Evolutionary conservation across 768 basidiomycete species (phyloP).

Genomic region (Lactifluus subvellereus): DNA sequence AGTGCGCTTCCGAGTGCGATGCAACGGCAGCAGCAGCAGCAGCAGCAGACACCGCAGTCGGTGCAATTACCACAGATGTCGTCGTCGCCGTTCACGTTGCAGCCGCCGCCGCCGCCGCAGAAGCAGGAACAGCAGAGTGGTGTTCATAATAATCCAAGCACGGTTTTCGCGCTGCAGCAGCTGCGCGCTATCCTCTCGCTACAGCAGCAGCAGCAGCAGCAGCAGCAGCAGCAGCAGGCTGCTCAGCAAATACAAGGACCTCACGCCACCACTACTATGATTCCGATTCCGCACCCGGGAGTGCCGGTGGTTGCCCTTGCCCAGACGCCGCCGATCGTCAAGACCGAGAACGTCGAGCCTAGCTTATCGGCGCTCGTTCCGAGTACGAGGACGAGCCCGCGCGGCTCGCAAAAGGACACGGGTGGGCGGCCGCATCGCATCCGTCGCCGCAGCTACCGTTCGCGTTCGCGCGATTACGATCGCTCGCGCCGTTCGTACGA

Average conservation of each 20-base stretch:
- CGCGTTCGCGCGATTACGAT: constrained; percentile 6
- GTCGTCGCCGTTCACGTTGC: background rate
- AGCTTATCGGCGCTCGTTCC: background rate
- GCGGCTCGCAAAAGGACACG: background rate
- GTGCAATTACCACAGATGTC: background rate
- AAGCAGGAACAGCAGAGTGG: background rate
- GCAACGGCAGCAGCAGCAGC: background rate
- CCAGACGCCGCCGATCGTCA: background rate
- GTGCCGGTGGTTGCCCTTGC: background rate
- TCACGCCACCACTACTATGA: background rate
- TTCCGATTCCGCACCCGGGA: background rate
- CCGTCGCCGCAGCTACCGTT: background rate
- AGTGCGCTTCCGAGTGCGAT: background rate
- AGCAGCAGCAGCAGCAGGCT: background rate
- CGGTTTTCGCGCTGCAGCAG: background rate
- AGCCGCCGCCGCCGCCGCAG: background rate
- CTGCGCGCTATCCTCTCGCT: constrained; percentile 1
- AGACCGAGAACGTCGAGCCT: background rate
- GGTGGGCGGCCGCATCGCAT: background rate
- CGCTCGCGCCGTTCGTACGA: background rate
- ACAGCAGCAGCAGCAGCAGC: background rate
- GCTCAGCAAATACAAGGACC: background rate
- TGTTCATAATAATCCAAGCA: background rate
- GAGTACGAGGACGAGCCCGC: background rate
- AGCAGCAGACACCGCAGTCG: background rate